Conservation (phyloP, 805 yeast species). For the Helenozyma rhizophorensis region DNA sequence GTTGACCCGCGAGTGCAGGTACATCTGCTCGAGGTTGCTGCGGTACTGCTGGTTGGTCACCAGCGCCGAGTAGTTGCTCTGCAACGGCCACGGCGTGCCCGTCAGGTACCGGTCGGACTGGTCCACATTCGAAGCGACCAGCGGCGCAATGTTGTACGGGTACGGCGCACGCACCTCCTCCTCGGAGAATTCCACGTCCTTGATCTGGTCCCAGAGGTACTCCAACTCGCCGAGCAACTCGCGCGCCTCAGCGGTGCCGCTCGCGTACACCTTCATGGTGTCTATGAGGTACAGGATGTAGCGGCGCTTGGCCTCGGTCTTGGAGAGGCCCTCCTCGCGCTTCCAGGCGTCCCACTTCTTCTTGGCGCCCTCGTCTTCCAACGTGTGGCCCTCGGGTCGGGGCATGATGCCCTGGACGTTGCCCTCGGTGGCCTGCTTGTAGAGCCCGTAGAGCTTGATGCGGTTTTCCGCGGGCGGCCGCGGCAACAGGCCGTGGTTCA, state of each 20-base stretch:
- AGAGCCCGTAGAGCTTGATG: constrained; percentile 70
- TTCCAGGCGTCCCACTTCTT: constrained; percentile 88
- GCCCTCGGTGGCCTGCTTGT: constrained; percentile 89
- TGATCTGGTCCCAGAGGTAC: constrained; percentile 69
- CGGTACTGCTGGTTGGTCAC: constrained; percentile 26
- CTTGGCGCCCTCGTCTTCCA: constrained; percentile 63
- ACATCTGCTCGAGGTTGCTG: constrained; percentile 37
- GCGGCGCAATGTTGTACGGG: constrained; percentile 10
- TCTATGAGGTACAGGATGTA: constrained; percentile 67
- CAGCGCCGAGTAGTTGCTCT: constrained; percentile 24
- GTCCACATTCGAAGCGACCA: constrained; percentile 14
- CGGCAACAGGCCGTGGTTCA: constrained; percentile 60
- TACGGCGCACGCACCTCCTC: constrained; percentile 17
- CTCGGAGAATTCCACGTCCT: constrained; percentile 38
- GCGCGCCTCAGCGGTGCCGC: constrained; percentile 61
- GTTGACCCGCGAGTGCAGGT: constrained; percentile 39
- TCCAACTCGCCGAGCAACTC: constrained; percentile 67
- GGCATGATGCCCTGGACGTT: constrained; percentile 66
- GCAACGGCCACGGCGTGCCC: constrained; percentile 32
- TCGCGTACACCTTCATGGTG: constrained; percentile 67
- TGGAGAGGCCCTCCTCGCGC: constrained; percentile 60
- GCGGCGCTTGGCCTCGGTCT: constrained; percentile 67
- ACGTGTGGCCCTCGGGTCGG: constrained; percentile 55
- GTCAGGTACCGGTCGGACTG: constrained; percentile 34
- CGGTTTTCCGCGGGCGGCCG: constrained; percentile 73